Evolutionary conservation across 352 stramenopile genomes (phyloP).

Genomic region (Phytophthora agathidicida): DNA sequence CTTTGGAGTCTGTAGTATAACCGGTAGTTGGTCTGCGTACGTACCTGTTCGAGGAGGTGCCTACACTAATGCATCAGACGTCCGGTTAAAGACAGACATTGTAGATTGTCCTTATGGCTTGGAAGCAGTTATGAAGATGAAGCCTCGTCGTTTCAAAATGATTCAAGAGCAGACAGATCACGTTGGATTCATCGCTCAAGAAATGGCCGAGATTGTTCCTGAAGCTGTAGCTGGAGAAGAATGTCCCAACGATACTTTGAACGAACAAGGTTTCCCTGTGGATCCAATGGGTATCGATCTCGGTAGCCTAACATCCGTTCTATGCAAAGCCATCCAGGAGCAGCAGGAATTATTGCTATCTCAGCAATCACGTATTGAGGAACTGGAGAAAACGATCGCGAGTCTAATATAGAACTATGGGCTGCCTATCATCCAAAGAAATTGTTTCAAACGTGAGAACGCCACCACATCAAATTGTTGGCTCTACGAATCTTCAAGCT

Average conservation of each 20-base stretch:
- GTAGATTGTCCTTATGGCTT: not conserved
- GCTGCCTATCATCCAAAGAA: not conserved
- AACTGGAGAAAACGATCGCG: conserved; percentile 1
- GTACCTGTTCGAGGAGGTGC: not conserved
- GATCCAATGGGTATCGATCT: conserved; percentile 1
- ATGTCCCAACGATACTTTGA: not conserved
- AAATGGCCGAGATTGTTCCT: conserved; percentile 8
- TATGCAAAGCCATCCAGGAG: conserved; percentile 13
- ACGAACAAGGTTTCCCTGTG: not conserved
- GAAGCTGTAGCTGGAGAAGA: not conserved
- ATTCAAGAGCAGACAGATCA: not conserved
- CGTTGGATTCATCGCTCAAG: conserved; percentile 8
- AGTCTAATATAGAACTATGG: conserved; percentile 7
- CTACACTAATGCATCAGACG: conserved; percentile 1
- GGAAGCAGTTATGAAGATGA: not conserved
- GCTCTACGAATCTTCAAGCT: not conserved
- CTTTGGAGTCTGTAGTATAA: not conserved
- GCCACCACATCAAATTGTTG: not conserved
- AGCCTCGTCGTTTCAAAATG: not conserved
- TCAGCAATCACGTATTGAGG: conserved; percentile 14
- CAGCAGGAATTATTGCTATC: not conserved
- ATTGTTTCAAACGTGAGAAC: conserved; percentile 3
- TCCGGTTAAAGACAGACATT: not conserved
- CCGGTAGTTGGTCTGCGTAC: not conserved
- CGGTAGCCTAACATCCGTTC: not conserved